A percentile compares a stretch with the other conserved stretches of the same genome.
phyloP scores from a whole-genome alignment of 345 rosid genomes.

The Luvunga scandens region DNA sequence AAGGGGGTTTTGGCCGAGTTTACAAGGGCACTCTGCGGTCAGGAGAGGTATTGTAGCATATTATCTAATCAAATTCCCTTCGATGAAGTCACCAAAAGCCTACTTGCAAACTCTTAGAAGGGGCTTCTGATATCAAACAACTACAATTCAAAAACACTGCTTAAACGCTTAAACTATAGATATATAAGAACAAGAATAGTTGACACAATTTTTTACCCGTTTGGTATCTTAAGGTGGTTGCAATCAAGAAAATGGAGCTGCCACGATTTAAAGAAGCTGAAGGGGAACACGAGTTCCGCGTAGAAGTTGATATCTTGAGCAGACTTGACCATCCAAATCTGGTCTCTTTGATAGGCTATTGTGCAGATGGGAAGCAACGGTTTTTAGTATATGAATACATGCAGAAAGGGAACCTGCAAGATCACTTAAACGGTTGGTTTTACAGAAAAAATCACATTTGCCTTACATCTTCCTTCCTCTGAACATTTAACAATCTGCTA shows the following conservation, averaged over 20 bases:
- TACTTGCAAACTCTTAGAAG: too few species aligned
- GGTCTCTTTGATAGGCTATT: conserved; percentile 87
- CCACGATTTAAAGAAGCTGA: conserved; percentile 80
- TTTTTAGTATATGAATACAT: conserved; percentile 90
- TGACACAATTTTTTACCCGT: conserved; percentile 5
- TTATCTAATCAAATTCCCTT: too few species aligned
- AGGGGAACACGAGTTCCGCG: conserved; percentile 92
- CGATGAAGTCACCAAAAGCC: too few species aligned
- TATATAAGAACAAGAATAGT: not conserved
- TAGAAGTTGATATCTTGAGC: conserved; percentile 95
- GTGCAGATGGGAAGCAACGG: conserved; percentile 92
- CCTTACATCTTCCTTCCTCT: not conserved
- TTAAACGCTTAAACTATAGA: not conserved
- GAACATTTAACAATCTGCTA: conserved; percentile 11
- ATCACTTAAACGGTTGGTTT: conserved; percentile 76
- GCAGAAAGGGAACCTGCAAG: conserved; percentile 97
- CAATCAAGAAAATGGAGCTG: conserved; percentile 96
- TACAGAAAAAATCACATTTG: conserved; percentile 9
- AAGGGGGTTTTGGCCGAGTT: conserved; percentile 94
- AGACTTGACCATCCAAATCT: conserved; percentile 90
- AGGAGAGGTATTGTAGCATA: conserved; percentile 58
- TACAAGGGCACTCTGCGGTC: conserved; percentile 76
- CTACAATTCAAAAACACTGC: not conserved
- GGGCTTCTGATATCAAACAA: not conserved
- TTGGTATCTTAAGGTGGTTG: conserved; percentile 68